Evolutionary conservation across 768 basidiomycete species (phyloP).

Genomic region (Termitomyces sp.): DNA sequence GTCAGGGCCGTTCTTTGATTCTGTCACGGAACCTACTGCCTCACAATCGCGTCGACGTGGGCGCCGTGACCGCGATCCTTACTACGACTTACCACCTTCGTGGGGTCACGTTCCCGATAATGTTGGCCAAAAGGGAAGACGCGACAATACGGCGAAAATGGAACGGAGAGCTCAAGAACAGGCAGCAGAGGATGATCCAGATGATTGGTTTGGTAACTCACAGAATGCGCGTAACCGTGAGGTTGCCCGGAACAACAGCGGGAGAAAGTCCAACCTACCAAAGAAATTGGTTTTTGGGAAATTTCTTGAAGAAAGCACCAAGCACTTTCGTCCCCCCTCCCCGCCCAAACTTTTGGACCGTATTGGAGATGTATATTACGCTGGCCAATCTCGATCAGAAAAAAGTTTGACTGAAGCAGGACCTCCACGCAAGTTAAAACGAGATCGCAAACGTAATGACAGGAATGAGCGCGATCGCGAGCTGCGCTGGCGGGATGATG

Average conservation of each 20-base stretch:
- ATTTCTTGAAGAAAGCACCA: conserved; percentile 23
- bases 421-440: conserved; percentile 7
- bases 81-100: conserved; percentile 33
- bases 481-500: conserved; percentile 13
- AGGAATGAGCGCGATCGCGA: conserved; percentile 17
- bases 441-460: conserved; percentile 12
- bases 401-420: background rate
- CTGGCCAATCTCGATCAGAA: conserved; percentile 10
- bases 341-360: conserved; percentile 28
- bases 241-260: conserved; percentile 2
- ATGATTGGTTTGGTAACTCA: conserved; percentile 61
- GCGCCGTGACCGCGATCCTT: conserved; percentile 39
- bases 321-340: conserved; percentile 17
- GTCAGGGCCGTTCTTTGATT: conserved; percentile 63
- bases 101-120: conserved; percentile 49
- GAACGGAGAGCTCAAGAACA: conserved; percentile 42
- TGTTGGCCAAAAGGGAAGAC: conserved; percentile 62
- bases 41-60: conserved; percentile 25
- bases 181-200: conserved; percentile 45
- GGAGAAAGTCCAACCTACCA: conserved; percentile 6
- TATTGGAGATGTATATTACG: conserved; percentile 12
- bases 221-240: conserved; percentile 12
- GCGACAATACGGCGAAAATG: conserved; percentile 53
- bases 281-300: conserved; percentile 34
- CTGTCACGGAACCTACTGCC: conserved; percentile 23